These are phyloP conservation scores for Colletotrichum godetiae DNA, from an alignment of 2,329 filamentous ascomycete species.

Conservation along the genomic window DNA sequence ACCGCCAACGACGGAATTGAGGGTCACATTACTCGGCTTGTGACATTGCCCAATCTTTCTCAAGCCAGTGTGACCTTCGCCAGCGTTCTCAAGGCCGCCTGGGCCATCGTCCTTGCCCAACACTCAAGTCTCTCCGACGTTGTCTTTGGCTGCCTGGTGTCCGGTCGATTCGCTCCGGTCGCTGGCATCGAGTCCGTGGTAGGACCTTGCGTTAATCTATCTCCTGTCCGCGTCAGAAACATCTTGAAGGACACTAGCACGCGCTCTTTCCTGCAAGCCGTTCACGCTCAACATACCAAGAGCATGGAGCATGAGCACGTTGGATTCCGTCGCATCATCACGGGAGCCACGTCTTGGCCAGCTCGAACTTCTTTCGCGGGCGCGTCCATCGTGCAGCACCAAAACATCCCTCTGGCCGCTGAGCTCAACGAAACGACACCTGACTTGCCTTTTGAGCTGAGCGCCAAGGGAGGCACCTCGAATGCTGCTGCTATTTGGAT, in stretches of 20 bases:
- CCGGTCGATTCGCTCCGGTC: slow-evolving; percentile 37
- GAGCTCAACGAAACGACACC: background rate
- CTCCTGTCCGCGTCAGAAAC: slow-evolving; percentile 13
- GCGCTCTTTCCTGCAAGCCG: slow-evolving; percentile 13
- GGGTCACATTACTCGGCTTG: background rate
- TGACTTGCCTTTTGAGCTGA: background rate
- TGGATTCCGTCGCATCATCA: background rate
- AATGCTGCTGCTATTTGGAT: background rate
- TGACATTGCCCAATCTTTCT: background rate
- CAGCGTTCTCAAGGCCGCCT: slow-evolving; percentile 33
- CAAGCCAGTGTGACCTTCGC: slow-evolving; percentile 8
- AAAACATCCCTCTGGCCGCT: background rate
- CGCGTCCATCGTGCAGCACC: background rate
- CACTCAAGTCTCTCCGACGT: slow-evolving; percentile 24
- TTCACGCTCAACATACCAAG: slow-evolving; percentile 24
- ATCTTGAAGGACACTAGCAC: background rate
- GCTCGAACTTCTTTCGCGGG: background rate
- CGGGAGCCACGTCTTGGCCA: background rate
- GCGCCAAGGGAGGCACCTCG: background rate
- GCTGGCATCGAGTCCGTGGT: slow-evolving; percentile 32
- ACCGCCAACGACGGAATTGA: background rate
- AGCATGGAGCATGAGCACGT: background rate
- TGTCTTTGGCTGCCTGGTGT: slow-evolving; percentile 36
- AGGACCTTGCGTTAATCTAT: slow-evolving; percentile 31
- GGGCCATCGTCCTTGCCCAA: slow-evolving; percentile 35